Evolutionary conservation across 2,329 filamentous ascomycete species (phyloP), one percentile per base, ranked within the genome.

Genomic region (Aspergillus quadrilineatus): DNA sequence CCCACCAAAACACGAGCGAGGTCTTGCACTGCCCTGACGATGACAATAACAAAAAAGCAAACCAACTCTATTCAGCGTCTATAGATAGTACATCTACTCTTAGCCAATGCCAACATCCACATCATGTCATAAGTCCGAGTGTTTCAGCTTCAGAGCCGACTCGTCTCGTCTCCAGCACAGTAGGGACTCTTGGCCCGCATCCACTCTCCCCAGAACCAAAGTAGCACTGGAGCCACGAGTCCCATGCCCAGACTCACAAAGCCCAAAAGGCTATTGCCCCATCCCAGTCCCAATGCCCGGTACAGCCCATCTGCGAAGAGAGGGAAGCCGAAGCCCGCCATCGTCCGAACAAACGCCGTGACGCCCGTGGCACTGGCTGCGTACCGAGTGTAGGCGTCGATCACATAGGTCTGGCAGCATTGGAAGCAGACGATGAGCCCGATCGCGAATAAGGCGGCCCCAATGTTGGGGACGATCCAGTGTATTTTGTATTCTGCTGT

Each of bases 381-480:
- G 57, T 65, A 72, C 3, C 62, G 61, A 5, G 68, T 63, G 43
- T 73, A 74, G 0, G 67, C 55, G 56, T 74, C 71, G 7, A 74
- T 63, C 15, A 72, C 54, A 53, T 73, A 74, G 0, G 73, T 80
- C 44, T 58, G 53, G 26, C 50, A 47, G 9, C 53, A 71, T 53
- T 75, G 73, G 43, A 72, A 74, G 2, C 65, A 64, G n/a, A 71
- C 68, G 32, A 75, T 73, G 1, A 67, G 62, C 61, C 79, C 79
- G 0, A 72, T 73, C 5, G 76, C 74, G 53, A 83, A 77, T 2
- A 84, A 61, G 0, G 67, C 70, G 0, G 78, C 77, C 0, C 81
- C 79, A 28, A 82, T 75, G 52, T 82, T 77, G 0, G 82, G 80
- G 51, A 79, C 71, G 37, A 83, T 80, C 78, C 82, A 84, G 61